A percentile compares a stretch with the other conserved stretches of the same genome.
Conservation (phyloP, 768 basidiomycete species). For the Hericium coralloides region DNA sequence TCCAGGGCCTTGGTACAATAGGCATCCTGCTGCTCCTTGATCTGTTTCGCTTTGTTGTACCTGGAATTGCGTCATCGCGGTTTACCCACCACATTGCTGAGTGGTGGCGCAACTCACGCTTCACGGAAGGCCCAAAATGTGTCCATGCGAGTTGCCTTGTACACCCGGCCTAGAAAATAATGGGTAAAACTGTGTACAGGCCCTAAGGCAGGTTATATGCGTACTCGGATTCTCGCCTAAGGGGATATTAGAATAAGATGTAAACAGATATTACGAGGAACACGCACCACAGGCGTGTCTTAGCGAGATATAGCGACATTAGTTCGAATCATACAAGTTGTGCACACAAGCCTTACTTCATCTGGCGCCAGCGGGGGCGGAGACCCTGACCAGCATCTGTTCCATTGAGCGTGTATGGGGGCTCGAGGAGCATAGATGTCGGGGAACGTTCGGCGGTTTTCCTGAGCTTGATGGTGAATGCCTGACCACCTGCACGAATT, state of each 20-base stretch:
- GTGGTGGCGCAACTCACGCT: conserved; percentile 28
- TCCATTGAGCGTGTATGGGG: conserved; percentile 48
- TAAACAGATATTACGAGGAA: not conserved
- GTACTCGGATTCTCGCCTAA: conserved; percentile 51
- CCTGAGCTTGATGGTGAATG: conserved; percentile 69
- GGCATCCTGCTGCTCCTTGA: conserved; percentile 60
- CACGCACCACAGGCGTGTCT: conserved; percentile 55
- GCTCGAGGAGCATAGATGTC: conserved; percentile 62
- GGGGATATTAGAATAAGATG: conserved; percentile 1
- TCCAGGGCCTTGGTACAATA: conserved; percentile 46
- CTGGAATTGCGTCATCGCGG: conserved; percentile 20
- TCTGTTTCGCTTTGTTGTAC: conserved; percentile 54
- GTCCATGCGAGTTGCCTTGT: conserved; percentile 55
- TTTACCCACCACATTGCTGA: conserved; percentile 49
- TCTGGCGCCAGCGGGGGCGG: conserved; percentile 46
- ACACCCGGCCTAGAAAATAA: conserved; percentile 13
- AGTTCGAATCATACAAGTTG: conserved; percentile 1
- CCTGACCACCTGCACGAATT: conserved; percentile 51
- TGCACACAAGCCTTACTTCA: conserved; percentile 44
- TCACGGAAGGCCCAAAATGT: conserved; percentile 59
- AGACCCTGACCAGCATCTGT: conserved; percentile 23
- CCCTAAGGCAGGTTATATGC: not conserved
- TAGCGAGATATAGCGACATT: not conserved
- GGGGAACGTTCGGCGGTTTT: conserved; percentile 62
- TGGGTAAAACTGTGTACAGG: not conserved